Evolutionary conservation across 148 eudicot genomes (phyloP), one percentile per base, ranked within the genome.

Genomic region (Heliamphora exappendiculata): DNA sequence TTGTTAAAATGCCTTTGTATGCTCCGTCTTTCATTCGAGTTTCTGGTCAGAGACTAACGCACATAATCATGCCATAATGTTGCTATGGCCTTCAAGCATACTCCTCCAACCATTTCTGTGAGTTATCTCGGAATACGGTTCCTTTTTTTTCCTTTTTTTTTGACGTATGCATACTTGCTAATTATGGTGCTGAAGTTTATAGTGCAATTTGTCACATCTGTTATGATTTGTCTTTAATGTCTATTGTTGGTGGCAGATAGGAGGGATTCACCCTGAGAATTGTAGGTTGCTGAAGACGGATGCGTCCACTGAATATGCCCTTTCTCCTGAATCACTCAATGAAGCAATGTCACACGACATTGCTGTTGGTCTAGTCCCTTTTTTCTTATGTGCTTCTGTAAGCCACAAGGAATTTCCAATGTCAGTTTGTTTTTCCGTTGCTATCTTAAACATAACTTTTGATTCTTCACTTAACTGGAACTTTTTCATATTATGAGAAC

Each of bases 371-470:
- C 87, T 92, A 78, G 83, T 87, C 76, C 97, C 98, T 47, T 83
- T 87, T 79, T 80, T 95, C 84, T 84, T 95, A 68, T 84, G 96
- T 83, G 96, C 96, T 74, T 86, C 98, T 39, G 98, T 95, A 87
- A 91, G 98, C 62, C 54, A 70, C 73, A 57, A 24, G 51, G 14
- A 24, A 50, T 34, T 71, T 54, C n/a, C n/a, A n/a, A n/a, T n/a
- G n/a, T 70, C 44, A 20, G 49, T 74, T 73, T 53, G 1, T 63
- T 24, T 58, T 65, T 12, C n/a, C 36, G 41, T 73, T 31, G 22
- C 10, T 58, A 26, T 22, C 50, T 22, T 37, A 31, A 24, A 17
- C 6, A 1, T 42, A 26, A 75, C 49, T 37, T 41, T 50, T 7
- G 0, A 1, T 60, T 3, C 24, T 47, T 36, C 17, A 33, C 28